A percentile compares a stretch with the other conserved stretches of the same genome.
These are phyloP conservation scores for Fusarium sp. DNA, from an alignment of 2,329 filamentous ascomycete species.

Conservation along the genomic window DNA sequence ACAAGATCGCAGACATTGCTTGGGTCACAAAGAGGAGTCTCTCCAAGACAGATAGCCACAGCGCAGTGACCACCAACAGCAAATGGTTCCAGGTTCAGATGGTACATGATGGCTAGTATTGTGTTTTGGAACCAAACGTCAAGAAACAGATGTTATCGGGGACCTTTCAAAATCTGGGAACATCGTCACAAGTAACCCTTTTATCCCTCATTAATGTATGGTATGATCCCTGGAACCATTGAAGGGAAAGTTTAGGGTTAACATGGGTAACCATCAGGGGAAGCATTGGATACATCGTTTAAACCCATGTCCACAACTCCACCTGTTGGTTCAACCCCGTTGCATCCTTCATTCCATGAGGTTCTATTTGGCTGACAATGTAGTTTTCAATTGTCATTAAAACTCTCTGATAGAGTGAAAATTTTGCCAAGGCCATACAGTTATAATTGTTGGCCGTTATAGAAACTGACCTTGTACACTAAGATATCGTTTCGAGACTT, in stretches of 20 bases:
- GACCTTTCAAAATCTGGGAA: too few species aligned
- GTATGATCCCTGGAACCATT: neutral
- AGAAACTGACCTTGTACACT: too few species aligned
- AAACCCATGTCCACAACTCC: neutral
- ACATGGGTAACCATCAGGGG: neutral
- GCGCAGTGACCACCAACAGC: neutral
- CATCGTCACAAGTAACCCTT: accelerated
- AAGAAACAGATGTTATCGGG: neutral
- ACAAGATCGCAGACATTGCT: neutral
- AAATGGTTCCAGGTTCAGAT: neutral
- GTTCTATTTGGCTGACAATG: too few species aligned
- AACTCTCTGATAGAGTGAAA: neutral
- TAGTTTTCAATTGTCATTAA: neutral
- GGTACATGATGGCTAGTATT: neutral
- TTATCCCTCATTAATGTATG: neutral
- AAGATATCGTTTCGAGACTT: accelerated
- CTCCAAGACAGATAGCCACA: neutral
- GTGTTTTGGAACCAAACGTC: accelerated
- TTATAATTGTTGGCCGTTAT: accelerated
- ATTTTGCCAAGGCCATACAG: accelerated
- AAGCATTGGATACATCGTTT: neutral
- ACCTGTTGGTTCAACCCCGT: neutral
- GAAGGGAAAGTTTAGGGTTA: too few species aligned
- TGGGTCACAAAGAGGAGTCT: neutral
- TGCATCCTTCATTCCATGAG: neutral